phyloP scores from a whole-genome alignment of 179 eudicot species.

The Monotropa hypopitys region DNA sequence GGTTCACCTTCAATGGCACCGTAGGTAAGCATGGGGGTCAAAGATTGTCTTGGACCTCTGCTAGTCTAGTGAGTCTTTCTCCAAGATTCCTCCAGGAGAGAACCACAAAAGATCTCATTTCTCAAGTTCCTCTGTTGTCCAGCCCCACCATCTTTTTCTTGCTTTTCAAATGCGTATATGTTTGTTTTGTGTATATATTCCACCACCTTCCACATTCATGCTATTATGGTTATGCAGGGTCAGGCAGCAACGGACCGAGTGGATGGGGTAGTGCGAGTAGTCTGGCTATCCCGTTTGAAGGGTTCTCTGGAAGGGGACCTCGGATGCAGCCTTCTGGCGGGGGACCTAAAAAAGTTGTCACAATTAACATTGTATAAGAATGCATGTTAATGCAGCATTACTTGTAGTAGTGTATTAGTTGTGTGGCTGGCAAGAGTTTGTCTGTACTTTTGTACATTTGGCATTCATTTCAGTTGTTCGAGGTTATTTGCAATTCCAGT shows the following conservation, averaged over 20 bases:
- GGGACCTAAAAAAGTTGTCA: constrained; percentile 32
- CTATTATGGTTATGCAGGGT: constrained; percentile 17
- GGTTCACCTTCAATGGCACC: constrained; percentile 7
- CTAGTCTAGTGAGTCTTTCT: no score
- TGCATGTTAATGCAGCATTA: background rate
- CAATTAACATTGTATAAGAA: constrained; percentile 34
- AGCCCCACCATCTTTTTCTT: no score
- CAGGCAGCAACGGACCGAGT: constrained; percentile 10
- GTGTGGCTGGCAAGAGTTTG: background rate
- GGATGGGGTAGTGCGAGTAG: constrained; percentile 8
- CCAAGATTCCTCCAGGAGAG: no score
- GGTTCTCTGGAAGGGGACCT: background rate
- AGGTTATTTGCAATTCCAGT: background rate
- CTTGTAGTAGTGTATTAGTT: background rate
- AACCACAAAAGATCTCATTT: no score
- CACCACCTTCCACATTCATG: background rate
- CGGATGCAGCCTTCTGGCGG: constrained; percentile 13
- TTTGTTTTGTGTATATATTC: no score
- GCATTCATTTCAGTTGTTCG: background rate
- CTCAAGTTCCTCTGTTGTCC: no score
- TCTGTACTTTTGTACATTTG: background rate
- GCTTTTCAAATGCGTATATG: no score
- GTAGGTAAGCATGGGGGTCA: constrained; percentile 9
- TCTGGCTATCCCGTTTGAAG: constrained; percentile 20
- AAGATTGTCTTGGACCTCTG: no score